Percentiles rank a stretch among this genome's conserved stretches.
These are phyloP conservation scores for Margaritispora aquatica DNA, from an alignment of 495 filamentous ascomycete genomes.

Conservation along the genomic window DNA sequence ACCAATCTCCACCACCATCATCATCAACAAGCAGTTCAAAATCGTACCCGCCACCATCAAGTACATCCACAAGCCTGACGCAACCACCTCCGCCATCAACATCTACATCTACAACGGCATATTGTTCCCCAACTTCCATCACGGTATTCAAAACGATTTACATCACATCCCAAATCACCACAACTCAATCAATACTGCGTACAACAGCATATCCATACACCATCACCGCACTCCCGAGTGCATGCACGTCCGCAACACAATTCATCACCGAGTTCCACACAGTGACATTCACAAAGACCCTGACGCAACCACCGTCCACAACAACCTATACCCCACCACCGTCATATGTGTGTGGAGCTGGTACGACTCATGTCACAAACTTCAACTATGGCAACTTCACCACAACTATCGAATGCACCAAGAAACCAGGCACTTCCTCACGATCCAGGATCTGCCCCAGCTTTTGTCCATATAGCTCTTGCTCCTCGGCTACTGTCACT, in stretches of 20 bases:
- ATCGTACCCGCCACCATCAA: neutral
- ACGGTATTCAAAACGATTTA: neutral
- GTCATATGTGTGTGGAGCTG: constrained; percentile 3
- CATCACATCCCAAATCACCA: neutral
- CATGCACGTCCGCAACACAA: neutral
- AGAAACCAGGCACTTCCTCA: neutral
- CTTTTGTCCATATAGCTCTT: neutral
- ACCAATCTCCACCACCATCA: neutral
- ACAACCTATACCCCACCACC: neutral
- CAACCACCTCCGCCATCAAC: neutral
- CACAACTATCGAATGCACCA: constrained; percentile 5
- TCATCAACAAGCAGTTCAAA: neutral
- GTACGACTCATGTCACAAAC: constrained; percentile 8
- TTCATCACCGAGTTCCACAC: neutral
- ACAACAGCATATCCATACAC: neutral
- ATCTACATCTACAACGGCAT: neutral
- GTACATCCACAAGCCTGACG: neutral
- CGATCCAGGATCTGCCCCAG: constrained; percentile 3
- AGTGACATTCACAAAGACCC: neutral
- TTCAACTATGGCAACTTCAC: constrained; percentile 13
- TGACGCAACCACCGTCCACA: neutral
- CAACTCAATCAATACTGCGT: neutral
- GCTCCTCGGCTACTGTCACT: neutral
- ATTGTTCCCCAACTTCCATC: neutral
- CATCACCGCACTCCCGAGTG: neutral